Percentiles rank a stretch among this genome's conserved stretches.
phyloP scores from a whole-genome alignment of 345 rosid genomes.

The Eucalyptus curtisii region DNA sequence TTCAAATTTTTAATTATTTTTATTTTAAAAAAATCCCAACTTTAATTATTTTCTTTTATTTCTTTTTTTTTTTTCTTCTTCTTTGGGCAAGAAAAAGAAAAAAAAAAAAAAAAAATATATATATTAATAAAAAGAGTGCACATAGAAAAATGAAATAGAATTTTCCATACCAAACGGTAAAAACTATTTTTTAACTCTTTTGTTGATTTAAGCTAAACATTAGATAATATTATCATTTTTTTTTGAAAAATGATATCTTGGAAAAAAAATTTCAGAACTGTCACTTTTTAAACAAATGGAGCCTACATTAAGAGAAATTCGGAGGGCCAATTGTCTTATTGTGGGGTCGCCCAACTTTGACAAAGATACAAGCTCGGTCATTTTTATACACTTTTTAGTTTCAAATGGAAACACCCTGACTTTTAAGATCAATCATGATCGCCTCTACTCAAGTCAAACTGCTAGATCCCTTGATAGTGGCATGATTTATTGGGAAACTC shows the following conservation, averaged over 20 bases:
- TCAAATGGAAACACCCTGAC: background rate
- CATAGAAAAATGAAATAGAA: no score
- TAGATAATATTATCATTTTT: no score
- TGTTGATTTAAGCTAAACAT: background rate
- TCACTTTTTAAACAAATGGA: no score
- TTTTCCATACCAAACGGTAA: background rate
- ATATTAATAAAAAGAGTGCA: background rate
- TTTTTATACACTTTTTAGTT: background rate
- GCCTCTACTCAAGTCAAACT: background rate
- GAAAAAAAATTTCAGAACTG: rapidly evolving
- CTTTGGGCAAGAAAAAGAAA: background rate
- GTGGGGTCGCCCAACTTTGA: background rate
- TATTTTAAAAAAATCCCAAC: background rate
- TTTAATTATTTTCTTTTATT: no score
- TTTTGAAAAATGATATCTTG: no score
- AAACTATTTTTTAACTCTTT: no score
- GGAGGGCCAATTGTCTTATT: background rate
- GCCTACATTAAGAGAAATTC: background rate
- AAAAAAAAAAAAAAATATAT: no score
- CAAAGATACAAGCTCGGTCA: background rate
- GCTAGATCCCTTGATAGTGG: background rate
- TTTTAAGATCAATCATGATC: rapidly evolving
- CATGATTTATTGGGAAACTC: background rate
- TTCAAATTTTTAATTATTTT: no score
- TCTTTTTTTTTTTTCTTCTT: no score